phyloP scores from a whole-genome alignment of 2,329 filamentous ascomycete genomes.

The Cercospora beticola region DNA sequence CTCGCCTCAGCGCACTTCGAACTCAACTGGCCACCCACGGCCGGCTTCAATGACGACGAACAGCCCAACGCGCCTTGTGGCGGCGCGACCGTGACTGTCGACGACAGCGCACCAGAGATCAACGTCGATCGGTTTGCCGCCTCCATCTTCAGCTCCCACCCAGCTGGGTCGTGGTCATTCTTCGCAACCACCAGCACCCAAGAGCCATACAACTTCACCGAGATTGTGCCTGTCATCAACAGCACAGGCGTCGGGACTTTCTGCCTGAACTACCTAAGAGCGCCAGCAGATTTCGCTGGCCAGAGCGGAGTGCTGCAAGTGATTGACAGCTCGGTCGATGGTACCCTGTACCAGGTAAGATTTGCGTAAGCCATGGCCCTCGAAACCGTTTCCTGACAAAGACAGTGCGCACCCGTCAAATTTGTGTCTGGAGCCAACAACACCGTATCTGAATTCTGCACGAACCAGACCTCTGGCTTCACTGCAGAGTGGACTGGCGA shows the following conservation, averaged over 20 bases:
- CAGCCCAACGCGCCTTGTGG: constrained; percentile 34
- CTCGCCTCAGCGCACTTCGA: constrained; percentile 46
- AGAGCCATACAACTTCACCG: constrained; percentile 35
- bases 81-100: constrained; percentile 28
- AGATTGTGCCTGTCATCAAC: constrained; percentile 30
- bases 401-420: constrained; percentile 35
- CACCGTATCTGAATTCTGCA: constrained; percentile 31
- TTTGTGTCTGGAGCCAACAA: constrained; percentile 35
- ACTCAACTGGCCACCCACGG: constrained; percentile 41
- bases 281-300: constrained; percentile 31
- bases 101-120: constrained; percentile 28
- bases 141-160: constrained; percentile 33
- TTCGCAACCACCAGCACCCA: constrained; percentile 32
- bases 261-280: constrained; percentile 32
- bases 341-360: constrained; percentile 36
- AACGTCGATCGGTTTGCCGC: constrained; percentile 34
- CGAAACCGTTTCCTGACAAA: background rate
- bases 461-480: constrained; percentile 30
- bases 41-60: constrained; percentile 34
- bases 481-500: constrained; percentile 27
- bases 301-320: constrained; percentile 35
- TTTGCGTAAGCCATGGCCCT: background rate
- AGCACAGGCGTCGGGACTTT: constrained; percentile 33
- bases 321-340: constrained; percentile 32
- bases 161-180: constrained; percentile 31